phyloP scores from a whole-genome alignment of 306 rosid genomes.

The Cyamopsis tetragonoloba region DNA sequence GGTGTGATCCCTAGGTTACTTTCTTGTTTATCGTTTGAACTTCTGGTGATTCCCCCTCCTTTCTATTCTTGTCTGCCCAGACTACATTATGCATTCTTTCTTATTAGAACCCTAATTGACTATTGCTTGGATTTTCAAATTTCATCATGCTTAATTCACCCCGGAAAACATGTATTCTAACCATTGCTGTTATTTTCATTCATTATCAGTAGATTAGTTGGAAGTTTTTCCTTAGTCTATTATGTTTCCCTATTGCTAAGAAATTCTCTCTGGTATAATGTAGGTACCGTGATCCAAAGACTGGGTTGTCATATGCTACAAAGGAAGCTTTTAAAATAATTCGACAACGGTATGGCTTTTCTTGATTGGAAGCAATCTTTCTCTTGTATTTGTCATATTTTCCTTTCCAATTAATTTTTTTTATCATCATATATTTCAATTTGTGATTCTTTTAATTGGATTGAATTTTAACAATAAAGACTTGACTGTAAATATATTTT shows the following conservation, averaged over 20 bases:
- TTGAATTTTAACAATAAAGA: background rate
- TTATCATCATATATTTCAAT: background rate
- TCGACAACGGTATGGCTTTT: slow-evolving; percentile 63
- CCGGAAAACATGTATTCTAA: background rate
- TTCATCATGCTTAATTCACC: slow-evolving; percentile 14
- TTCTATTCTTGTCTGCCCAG: background rate
- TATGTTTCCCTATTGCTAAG: background rate
- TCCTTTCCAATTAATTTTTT: slow-evolving; percentile 1
- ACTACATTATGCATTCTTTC: background rate
- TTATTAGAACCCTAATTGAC: background rate
- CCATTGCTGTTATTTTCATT: background rate
- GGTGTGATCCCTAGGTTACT: background rate
- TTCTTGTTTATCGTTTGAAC: background rate
- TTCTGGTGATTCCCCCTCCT: background rate
- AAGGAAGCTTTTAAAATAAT: slow-evolving; percentile 79
- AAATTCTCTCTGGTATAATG: slow-evolving; percentile 29
- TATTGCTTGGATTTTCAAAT: background rate
- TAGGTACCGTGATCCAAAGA: slow-evolving; percentile 92
- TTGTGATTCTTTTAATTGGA: background rate
- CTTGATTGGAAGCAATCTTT: slow-evolving; percentile 21
- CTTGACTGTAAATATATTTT: background rate
- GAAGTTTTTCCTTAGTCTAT: background rate
- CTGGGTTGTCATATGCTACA: slow-evolving; percentile 86
- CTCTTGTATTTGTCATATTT: background rate
- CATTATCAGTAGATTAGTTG: background rate